Conservation (phyloP, 2,329 filamentous ascomycete species). For the Penicillium capsulatum region DNA sequence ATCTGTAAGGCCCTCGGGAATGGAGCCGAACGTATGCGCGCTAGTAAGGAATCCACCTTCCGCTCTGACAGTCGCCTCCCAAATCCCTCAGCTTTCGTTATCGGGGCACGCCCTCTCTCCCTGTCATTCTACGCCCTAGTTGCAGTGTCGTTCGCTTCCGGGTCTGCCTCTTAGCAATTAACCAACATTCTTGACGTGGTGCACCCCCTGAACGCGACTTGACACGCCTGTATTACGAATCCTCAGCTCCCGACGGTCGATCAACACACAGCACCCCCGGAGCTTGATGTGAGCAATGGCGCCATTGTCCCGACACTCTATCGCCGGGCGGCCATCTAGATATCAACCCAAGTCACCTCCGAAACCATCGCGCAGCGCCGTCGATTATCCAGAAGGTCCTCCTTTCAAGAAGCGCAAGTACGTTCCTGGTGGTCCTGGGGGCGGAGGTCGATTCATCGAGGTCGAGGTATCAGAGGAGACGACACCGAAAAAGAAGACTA, state of each 20-base stretch:
- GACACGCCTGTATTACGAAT: conserved; percentile 19
- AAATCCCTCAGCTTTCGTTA: conserved; percentile 1
- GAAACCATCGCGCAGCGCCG: conserved; percentile 28
- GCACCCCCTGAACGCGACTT: conserved; percentile 17
- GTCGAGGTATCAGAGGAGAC: conserved; percentile 51
- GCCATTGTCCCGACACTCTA: conserved; percentile 27
- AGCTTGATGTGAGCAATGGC: conserved; percentile 27
- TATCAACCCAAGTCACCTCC: conserved; percentile 30
- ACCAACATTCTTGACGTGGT: background rate
- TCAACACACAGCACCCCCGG: conserved; percentile 10
- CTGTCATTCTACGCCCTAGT: background rate
- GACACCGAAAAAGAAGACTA: conserved; percentile 17
- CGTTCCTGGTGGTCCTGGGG: conserved; percentile 79
- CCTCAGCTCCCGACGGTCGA: conserved; percentile 11
- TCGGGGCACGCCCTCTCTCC: background rate
- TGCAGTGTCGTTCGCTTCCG: background rate
- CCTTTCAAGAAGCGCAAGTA: conserved; percentile 71
- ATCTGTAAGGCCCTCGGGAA: no score
- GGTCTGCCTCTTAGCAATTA: background rate
- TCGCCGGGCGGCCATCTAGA: conserved; percentile 27
- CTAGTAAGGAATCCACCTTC: no score
- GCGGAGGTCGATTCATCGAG: conserved; percentile 79
- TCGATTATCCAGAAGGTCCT: conserved; percentile 49
- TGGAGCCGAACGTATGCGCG: no score
- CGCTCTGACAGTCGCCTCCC: conserved; percentile 5